Base-by-base conservation (phyloP, 2,329 filamentous ascomycete genomes). In the Paecilomyces sp. region DNA sequence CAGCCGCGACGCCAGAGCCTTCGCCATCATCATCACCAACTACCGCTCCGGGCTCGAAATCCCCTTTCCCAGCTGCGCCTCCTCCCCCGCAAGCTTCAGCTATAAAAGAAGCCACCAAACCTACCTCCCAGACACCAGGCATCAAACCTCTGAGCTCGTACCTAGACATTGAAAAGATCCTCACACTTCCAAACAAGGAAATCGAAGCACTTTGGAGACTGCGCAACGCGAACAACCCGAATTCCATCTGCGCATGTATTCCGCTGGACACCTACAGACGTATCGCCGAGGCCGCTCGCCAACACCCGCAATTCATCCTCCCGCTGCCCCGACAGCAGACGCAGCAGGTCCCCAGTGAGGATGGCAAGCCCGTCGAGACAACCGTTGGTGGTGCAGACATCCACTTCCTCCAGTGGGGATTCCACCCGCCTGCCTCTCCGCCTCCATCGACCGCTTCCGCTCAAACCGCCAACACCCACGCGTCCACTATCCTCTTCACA, bases 371-470 rank as follows among this genome's bases (percentile, higher is more conserved):
- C 2, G 58, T 63, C 34, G 67, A 64, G 61, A 72, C 63, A 52
- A 67, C 59, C 60, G 75, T 67, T 22, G 70, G 68, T 55, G 91
- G 90, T 57, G 91, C 92, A 54, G 94, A 97, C 75, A 92, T 99
- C 54, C 94, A 99, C 77, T 96, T 96, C 75, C 77, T 99, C 63
- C 93, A 99, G 76, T 99, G 95, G 91, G 90, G 89, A 0, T 97
- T 96, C 75, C 92, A 96, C 61, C 82, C 86, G 0, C 79, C 81
- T 2, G 76, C 81, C 1, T 70, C 68, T 22, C 62, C 67, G 5
- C 64, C 69, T 1, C 61, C 65, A 18, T 55, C 65, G 5, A 62
- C 65, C 12, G 58, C 59, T 4, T 58, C 68, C 1, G 61, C 67
- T 3, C 61, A 65, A 3, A 83, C 78, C 33, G 77, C 75, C 24